phyloP scores from a whole-genome alignment of 1,139 yeast genomes.

The Schizosaccharomyces versatilis region DNA sequence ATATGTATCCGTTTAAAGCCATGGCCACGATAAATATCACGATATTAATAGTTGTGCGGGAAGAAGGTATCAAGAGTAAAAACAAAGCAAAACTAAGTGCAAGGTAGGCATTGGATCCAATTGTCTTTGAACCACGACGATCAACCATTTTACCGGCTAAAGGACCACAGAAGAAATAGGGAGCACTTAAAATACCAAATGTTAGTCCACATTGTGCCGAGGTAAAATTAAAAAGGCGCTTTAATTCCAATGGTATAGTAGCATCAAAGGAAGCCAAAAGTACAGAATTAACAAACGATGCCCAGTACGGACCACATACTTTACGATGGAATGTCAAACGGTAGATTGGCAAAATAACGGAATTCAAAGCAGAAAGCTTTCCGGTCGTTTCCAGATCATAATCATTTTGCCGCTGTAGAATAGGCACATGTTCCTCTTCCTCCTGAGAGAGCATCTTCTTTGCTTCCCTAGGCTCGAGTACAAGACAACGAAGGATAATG shows the following conservation, averaged over 20 bases:
- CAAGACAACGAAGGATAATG: slow-evolving; percentile 18
- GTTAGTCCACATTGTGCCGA: slow-evolving; percentile 19
- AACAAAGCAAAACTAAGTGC: slow-evolving; percentile 16
- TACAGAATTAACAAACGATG: slow-evolving; percentile 18
- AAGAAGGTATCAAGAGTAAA: slow-evolving; percentile 17
- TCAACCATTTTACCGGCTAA: slow-evolving; percentile 18
- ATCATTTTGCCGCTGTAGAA: slow-evolving; percentile 1
- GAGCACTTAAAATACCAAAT: slow-evolving; percentile 14
- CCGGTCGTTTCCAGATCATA: not conserved
- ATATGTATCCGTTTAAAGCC: slow-evolving; percentile 16
- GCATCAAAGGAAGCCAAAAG: slow-evolving; percentile 19
- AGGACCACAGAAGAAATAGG: slow-evolving; percentile 20
- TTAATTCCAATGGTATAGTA: slow-evolving; percentile 18
- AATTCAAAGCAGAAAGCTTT: not conserved
- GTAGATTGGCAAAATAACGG: not conserved
- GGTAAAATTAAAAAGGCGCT: slow-evolving; percentile 17
- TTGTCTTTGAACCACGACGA: slow-evolving; percentile 17
- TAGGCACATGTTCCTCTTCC: slow-evolving; percentile 13
- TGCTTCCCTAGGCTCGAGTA: slow-evolving; percentile 15
- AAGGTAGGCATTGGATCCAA: slow-evolving; percentile 16
- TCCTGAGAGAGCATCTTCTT: slow-evolving; percentile 2
- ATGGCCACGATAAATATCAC: slow-evolving; percentile 18
- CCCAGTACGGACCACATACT: slow-evolving; percentile 15
- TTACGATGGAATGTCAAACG: slow-evolving; percentile 11
- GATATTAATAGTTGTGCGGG: slow-evolving; percentile 15